Evolutionary conservation across 495 filamentous ascomycete genomes (phyloP).

Genomic region (Eremomyces bilateralis): DNA sequence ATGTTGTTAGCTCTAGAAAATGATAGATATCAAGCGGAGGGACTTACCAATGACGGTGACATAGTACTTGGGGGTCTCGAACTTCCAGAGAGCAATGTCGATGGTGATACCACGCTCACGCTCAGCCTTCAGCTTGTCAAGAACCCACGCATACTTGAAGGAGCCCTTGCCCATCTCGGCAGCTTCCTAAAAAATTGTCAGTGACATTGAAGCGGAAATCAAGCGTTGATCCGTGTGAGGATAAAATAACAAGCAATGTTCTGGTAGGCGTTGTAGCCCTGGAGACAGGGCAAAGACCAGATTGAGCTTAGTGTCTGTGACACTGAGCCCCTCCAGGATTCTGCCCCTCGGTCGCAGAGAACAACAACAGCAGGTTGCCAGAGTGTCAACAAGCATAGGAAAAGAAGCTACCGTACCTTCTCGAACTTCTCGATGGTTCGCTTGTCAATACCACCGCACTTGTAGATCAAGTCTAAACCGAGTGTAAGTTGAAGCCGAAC

Average conservation of each 20-base stretch:
- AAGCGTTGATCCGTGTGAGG: background rate
- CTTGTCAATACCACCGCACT: conserved; percentile 99
- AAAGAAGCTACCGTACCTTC: conserved; percentile 47
- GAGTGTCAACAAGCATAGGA: too few species aligned
- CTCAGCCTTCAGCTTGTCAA: conserved; percentile 99
- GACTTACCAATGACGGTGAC: conserved; percentile 90
- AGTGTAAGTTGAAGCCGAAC: too few species aligned
- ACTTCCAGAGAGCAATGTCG: conserved; percentile 99
- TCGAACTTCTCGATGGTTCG: conserved; percentile 99
- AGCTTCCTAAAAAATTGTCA: conserved; percentile 52
- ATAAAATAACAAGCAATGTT: too few species aligned
- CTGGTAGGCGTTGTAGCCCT: too few species aligned
- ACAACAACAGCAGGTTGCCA: too few species aligned
- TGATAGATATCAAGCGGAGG: conserved; percentile 1
- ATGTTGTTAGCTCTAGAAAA: conserved; percentile 7
- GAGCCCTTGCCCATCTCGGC: conserved; percentile 99
- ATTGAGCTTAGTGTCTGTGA: too few species aligned
- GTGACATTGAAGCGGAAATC: conserved; percentile 7
- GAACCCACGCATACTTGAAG: conserved; percentile 99
- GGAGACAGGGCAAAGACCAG: too few species aligned
- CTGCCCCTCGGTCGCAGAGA: too few species aligned
- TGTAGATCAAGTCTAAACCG: conserved; percentile 99
- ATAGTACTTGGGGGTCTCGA: conserved; percentile 97
- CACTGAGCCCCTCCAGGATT: too few species aligned
- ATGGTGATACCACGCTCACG: conserved; percentile 99